These are phyloP conservation scores for Claviceps paspali DNA, from an alignment of 2,329 filamentous ascomycete genomes.

Conservation along the genomic window DNA sequence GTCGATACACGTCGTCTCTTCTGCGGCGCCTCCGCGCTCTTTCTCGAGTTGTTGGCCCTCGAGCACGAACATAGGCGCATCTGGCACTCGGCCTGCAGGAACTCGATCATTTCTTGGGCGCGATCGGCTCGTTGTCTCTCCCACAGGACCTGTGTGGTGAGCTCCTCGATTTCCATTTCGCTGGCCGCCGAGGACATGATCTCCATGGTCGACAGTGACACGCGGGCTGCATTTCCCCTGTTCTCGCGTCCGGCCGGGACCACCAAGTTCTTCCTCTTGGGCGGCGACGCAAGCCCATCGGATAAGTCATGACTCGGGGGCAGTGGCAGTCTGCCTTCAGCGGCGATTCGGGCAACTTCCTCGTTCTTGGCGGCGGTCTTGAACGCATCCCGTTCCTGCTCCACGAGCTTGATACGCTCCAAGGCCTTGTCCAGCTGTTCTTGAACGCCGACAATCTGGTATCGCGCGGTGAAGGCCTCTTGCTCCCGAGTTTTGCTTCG, in stretches of 20 bases:
- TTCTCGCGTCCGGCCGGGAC: constrained; percentile 11
- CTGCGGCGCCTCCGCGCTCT: constrained; percentile 8
- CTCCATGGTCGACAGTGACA: constrained; percentile 32
- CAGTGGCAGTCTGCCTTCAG: constrained; percentile 54
- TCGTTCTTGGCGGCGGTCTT: constrained; percentile 59
- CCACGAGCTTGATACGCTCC: constrained; percentile 47
- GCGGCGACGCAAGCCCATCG: constrained; percentile 50
- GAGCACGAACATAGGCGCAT: constrained; percentile 51
- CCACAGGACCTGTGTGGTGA: constrained; percentile 37
- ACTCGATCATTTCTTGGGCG: constrained; percentile 59
- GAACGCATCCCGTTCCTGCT: constrained; percentile 61
- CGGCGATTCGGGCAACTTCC: constrained; percentile 56
- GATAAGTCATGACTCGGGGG: constrained; percentile 37
- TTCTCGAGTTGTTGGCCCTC: constrained; percentile 15
- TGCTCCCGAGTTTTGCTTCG: constrained; percentile 48
- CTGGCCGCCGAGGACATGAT: constrained; percentile 39
- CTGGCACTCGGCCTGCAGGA: constrained; percentile 59
- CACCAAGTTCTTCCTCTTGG: constrained; percentile 27
- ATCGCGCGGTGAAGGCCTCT: constrained; percentile 52
- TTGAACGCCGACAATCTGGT: constrained; percentile 47
- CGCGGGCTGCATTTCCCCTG: constrained; percentile 25
- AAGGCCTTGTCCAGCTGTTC: constrained; percentile 51
- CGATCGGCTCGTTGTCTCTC: constrained; percentile 50
- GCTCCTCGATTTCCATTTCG: constrained; percentile 43
- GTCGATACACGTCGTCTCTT: constrained; percentile 8